These are phyloP conservation scores for Torulaspora delbrueckii DNA, from an alignment of 805 yeast genomes.

Conservation along the genomic window DNA sequence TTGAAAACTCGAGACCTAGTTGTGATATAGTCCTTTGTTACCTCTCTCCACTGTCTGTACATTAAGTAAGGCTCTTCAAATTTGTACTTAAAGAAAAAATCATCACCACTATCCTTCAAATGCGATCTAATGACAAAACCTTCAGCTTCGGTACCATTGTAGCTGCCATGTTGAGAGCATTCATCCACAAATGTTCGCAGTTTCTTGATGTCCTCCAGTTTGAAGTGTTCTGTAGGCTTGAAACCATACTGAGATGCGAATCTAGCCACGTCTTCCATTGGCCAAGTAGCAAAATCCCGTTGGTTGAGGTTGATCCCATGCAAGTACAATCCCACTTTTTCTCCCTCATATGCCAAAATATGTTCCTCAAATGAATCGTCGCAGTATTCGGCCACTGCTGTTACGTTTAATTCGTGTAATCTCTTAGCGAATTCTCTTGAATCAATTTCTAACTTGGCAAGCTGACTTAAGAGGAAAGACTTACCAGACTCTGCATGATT, in stretches of 20 bases:
- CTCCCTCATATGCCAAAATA: conserved; percentile 64
- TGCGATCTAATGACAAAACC: conserved; percentile 87
- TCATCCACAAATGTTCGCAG: conserved; percentile 50
- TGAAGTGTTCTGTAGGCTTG: conserved; percentile 47
- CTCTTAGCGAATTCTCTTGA: conserved; percentile 50
- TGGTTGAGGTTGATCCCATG: conserved; percentile 82
- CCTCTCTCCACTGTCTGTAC: conserved; percentile 88
- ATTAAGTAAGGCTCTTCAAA: conserved; percentile 92
- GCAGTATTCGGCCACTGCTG: conserved; percentile 91
- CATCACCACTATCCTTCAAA: conserved; percentile 12
- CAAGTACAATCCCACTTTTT: conserved; percentile 74
- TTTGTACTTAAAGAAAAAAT: conserved; percentile 80
- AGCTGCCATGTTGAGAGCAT: conserved; percentile 63
- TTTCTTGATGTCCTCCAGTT: conserved; percentile 36
- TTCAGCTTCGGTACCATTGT: conserved; percentile 69
- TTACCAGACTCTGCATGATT: conserved; percentile 80
- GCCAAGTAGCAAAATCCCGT: conserved; percentile 56
- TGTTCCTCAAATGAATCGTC: conserved; percentile 95
- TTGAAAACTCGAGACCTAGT: conserved; percentile 35
- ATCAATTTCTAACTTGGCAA: conserved; percentile 40
- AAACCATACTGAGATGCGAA: conserved; percentile 74
- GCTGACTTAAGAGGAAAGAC: conserved; percentile 49
- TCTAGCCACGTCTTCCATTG: conserved; percentile 52
- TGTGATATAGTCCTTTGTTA: conserved; percentile 55
- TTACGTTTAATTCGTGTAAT: conserved; percentile 49